A percentile compares a stretch with the other conserved stretches of the same genome.
These are phyloP conservation scores for Trametes hirsuta DNA, from an alignment of 1,284 basidiomycete species.

Conservation along the genomic window DNA sequence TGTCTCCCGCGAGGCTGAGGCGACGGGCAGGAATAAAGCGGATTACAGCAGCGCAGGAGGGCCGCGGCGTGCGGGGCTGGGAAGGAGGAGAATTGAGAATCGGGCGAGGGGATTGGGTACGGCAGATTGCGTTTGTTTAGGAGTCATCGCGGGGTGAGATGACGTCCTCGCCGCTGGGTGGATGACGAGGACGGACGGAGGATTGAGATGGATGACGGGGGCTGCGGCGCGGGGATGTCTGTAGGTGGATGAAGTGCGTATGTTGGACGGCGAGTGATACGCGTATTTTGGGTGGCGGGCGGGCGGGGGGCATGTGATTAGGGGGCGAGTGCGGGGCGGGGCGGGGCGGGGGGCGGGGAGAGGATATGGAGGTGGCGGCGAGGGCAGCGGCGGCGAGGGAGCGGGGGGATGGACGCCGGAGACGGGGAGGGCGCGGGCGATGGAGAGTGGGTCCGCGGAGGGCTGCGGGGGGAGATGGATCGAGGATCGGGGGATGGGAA, in stretches of 20 bases:
- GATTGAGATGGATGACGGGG: neutral
- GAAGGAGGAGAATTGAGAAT: neutral
- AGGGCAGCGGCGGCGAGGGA: neutral
- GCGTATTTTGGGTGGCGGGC: conserved; percentile 1
- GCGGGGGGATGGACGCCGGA: neutral
- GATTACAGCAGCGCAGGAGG: neutral
- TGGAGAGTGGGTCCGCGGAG: neutral
- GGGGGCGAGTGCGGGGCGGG: neutral
- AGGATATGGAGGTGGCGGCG: neutral
- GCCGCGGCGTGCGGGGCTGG: neutral
- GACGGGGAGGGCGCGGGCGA: neutral
- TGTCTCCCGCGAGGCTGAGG: neutral
- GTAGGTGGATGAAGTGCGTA: neutral
- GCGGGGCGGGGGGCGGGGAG: neutral
- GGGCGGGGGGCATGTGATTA: conserved; percentile 8
- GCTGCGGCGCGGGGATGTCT: neutral
- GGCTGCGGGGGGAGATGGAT: neutral
- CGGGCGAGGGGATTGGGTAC: neutral
- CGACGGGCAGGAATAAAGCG: neutral
- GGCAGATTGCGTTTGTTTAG: neutral
- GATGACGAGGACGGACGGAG: neutral
- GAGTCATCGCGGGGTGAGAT: neutral
- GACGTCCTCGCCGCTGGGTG: neutral
- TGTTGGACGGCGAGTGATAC: neutral
- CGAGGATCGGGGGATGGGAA: neutral